Evolutionary conservation across 306 rosid species (phyloP), one percentile per base, ranked within the genome.

Genomic region (Castanea sativa): DNA sequence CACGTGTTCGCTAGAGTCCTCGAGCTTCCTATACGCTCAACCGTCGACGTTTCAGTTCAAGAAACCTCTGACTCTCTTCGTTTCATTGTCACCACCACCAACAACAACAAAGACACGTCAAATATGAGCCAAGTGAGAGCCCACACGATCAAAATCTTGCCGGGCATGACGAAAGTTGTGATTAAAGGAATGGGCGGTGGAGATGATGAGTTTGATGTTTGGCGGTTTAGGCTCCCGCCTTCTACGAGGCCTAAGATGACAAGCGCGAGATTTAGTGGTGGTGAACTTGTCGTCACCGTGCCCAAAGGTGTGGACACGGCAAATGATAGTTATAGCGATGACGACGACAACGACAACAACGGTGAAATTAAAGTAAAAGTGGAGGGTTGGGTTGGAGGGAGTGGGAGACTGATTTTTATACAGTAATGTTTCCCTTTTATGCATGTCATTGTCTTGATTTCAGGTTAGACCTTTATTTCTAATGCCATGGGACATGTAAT

Each of bases 141-240:
- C n/a, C 84, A 82, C 10, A 74, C 88, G 3, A 55, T 87, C 23
- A 88, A 87, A 73, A 83, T 89, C 32, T 56, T 83, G 2, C 89
- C 89, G 0, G 91, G 89, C 9, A 76, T 89, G 57, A 82, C 84
- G 0, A 87, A 82, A 76, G 73, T 87, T 69, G 89, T 85, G 19
- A 63, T 89, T 35, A 76, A 63, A 27, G 81, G 84, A 71, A 57
- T 52, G 12, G 85, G 84, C 63, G 88, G 86, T 0, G 69, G 71
- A 8, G 89, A 89, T 55, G 68, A 81, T 14, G 33, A 75, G 1
- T 51, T 77, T 41, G 88, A 84, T 71, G 55, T 71, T 0, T 85
- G 91, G 89, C 78, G 89, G 76, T 89, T 74, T 74, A 70, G 91
- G 1, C 87, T 89, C 5, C 93, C 88, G 4, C 69, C 84, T 16